These are phyloP conservation scores for Colletotrichum australisinense DNA, from an alignment of 2,329 filamentous ascomycete genomes.

Conservation along the genomic window DNA sequence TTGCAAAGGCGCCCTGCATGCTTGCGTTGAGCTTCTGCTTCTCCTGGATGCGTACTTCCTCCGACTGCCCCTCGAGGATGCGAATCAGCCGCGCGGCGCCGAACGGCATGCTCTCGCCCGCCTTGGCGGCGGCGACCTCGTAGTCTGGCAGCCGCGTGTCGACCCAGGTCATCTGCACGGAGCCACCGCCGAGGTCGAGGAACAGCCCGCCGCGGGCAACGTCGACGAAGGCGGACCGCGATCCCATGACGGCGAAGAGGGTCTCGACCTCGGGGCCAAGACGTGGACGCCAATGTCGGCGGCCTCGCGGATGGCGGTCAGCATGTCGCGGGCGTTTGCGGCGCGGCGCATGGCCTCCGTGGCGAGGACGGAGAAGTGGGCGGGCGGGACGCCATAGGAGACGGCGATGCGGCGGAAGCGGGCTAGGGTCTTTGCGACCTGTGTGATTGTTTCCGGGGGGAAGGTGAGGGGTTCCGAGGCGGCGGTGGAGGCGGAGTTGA, in stretches of 20 bases:
- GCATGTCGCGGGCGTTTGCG: conserved; percentile 76
- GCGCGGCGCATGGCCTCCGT: conserved; percentile 91
- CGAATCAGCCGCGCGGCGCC: conserved; percentile 69
- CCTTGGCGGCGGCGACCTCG: conserved; percentile 63
- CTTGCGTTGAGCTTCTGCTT: conserved; percentile 65
- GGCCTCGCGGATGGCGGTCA: conserved; percentile 69
- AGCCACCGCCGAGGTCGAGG: conserved; percentile 86
- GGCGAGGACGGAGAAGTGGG: conserved; percentile 80
- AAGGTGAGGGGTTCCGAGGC: conserved; percentile 51
- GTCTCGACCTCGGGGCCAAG: conserved; percentile 86
- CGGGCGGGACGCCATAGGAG: conserved; percentile 73
- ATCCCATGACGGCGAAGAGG: conserved; percentile 79
- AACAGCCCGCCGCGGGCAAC: conserved; percentile 77
- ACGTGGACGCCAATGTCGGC: conserved; percentile 76
- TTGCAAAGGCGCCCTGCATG: conserved; percentile 70
- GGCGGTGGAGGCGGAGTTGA: conserved; percentile 61
- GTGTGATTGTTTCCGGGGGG: conserved; percentile 66
- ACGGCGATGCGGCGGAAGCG: conserved; percentile 79
- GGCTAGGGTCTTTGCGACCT: conserved; percentile 74
- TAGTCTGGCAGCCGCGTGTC: conserved; percentile 61
- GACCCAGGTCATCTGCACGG: conserved; percentile 74
- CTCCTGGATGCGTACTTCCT: conserved; percentile 56
- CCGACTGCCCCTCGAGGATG: conserved; percentile 55
- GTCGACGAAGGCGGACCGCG: conserved; percentile 77
- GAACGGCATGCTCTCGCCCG: conserved; percentile 69